Evolutionary conservation across 306 rosid species (phyloP).

Genomic region (Rosa rugosa): DNA sequence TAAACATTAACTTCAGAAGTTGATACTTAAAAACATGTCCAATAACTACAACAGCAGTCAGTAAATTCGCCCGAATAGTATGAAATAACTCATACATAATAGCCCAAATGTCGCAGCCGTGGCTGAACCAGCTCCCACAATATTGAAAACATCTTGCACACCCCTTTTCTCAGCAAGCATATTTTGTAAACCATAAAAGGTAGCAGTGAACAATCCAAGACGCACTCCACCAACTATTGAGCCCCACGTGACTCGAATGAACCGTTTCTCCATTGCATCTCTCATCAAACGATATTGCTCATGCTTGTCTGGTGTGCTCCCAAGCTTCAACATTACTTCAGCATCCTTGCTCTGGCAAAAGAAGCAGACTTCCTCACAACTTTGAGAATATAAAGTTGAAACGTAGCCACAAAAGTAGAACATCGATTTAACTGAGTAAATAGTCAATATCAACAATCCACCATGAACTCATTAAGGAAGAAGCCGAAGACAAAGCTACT

Average conservation of each 20-base stretch:
- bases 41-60: neutral
- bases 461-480: neutral
- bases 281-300: slow-evolving; percentile 85
- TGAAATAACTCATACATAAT: slow-evolving; percentile 57
- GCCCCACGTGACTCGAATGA: slow-evolving; percentile 72
- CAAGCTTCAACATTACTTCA: slow-evolving; percentile 85
- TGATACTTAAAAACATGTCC: neutral
- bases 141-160: slow-evolving; percentile 77
- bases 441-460: neutral
- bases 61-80: slow-evolving; percentile 7
- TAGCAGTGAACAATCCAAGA: slow-evolving; percentile 87
- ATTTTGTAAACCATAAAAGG: slow-evolving; percentile 72
- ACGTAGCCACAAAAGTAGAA: neutral
- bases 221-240: slow-evolving; percentile 89
- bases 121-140: slow-evolving; percentile 94
- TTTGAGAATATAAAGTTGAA: neutral
- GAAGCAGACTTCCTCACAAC: slow-evolving; percentile 21
- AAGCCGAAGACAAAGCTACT: neutral
- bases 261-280: slow-evolving; percentile 99
- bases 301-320: slow-evolving; percentile 91
- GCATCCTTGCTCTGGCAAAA: slow-evolving; percentile 92
- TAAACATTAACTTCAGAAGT: neutral
- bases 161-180: slow-evolving; percentile 87
- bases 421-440: neutral
- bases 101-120: slow-evolving; percentile 91